Conservation (phyloP, 2,329 filamentous ascomycete genomes). For the Emmonsia crescens region DNA sequence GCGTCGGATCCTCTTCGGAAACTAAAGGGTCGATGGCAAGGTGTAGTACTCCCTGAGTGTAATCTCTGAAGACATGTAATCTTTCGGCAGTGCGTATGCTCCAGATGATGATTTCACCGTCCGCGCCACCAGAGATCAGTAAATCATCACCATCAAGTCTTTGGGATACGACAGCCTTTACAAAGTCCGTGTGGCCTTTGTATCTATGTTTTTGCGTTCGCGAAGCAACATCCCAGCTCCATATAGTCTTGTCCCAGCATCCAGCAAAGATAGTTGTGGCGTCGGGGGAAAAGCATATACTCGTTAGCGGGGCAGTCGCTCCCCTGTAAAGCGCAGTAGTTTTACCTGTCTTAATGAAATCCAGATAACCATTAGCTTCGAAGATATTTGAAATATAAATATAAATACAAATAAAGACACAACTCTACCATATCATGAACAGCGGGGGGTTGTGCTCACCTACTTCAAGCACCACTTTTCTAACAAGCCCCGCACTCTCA, state of each 20-base stretch:
- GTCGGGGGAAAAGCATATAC: constrained; percentile 53
- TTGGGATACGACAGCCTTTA: constrained; percentile 64
- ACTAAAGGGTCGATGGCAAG: constrained; percentile 62
- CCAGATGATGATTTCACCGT: constrained; percentile 77
- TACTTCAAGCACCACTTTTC: constrained; percentile 66
- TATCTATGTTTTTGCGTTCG: constrained; percentile 48
- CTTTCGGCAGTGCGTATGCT: constrained; percentile 56
- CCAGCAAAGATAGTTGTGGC: constrained; percentile 64
- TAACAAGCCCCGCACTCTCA: constrained; percentile 73
- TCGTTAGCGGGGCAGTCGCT: constrained; percentile 69
- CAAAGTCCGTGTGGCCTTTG: constrained; percentile 77
- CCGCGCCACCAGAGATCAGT: constrained; percentile 65
- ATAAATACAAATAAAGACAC: constrained; percentile 4
- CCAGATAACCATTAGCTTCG: constrained; percentile 3
- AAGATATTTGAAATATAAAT: constrained; percentile 10
- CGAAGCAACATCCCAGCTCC: constrained; percentile 64
- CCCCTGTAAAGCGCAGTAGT: constrained; percentile 51
- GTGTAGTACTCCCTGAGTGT: constrained; percentile 66
- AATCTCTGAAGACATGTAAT: constrained; percentile 68
- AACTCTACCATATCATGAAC: constrained; percentile 7
- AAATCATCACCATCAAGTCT: constrained; percentile 50
- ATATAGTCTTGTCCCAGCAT: constrained; percentile 88
- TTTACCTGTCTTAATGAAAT: constrained; percentile 34
- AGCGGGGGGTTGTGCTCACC: constrained; percentile 27
- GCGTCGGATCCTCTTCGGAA: constrained; percentile 29